phyloP scores from a whole-genome alignment of 805 yeast species.

The Zygotorulaspora chibaensis region DNA sequence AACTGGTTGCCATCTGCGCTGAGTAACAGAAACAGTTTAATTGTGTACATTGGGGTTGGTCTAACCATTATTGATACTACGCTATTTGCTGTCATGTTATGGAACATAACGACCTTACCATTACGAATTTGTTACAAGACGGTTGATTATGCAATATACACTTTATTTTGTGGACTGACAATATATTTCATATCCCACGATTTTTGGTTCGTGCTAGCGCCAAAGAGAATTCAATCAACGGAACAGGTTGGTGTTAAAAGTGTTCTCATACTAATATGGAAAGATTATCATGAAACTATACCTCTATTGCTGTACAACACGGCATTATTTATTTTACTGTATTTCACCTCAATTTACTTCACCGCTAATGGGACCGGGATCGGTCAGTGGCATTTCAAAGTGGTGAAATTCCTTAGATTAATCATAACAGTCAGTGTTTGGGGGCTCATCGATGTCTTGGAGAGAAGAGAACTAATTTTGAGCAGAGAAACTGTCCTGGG shows the following conservation, averaged over 20 bases:
- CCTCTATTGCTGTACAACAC: conserved; percentile 27
- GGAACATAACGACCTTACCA: not conserved
- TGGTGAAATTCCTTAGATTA: conserved; percentile 23
- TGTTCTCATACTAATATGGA: conserved; percentile 19
- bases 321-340: conserved; percentile 16
- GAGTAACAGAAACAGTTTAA: conserved; percentile 19
- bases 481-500: conserved; percentile 32
- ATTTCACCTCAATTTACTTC: conserved; percentile 17
- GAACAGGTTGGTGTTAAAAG: conserved; percentile 5
- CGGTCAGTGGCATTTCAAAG: conserved; percentile 24
- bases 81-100: conserved; percentile 10
- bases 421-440: conserved; percentile 32
- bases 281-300: conserved; percentile 27
- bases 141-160: conserved; percentile 14
- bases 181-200: conserved; percentile 23
- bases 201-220: conserved; percentile 24
- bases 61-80: conserved; percentile 14
- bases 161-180: conserved; percentile 17
- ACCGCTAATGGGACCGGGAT: conserved; percentile 4
- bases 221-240: conserved; percentile 13
- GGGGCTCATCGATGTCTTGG: conserved; percentile 33
- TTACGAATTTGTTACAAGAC: conserved; percentile 5
- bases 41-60: conserved; percentile 14
- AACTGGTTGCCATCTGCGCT: conserved; percentile 20
- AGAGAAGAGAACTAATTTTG: conserved; percentile 25